Evolutionary conservation across 305 asterid genomes (phyloP), one percentile per base, ranked within the genome.

Genomic region (Fraxinus albicans): DNA sequence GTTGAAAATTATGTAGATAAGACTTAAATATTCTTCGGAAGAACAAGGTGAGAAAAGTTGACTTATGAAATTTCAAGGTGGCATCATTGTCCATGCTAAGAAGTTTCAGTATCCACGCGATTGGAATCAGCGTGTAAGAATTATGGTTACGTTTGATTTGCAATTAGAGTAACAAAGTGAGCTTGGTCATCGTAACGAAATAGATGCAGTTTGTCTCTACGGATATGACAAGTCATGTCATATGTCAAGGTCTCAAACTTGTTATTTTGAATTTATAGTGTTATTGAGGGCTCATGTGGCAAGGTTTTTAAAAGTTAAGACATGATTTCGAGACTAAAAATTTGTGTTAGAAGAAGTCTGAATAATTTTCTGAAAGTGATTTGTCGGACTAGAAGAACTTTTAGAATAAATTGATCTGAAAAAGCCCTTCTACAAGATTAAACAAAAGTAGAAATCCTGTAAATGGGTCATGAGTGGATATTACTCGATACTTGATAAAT

Each of bases 61-160:
- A 86, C 81, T 72, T 55, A 44, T 74, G 92, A 87, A 89, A 85
- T 81, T 91, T 87, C 89, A 27, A 79, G 84, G 88, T 33, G 73
- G 47, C 80, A 0, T 77, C 85, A 31, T 31, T n/a, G 7, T 76
- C 17, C 34, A 35, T 21, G 25, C n/a, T 53, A 42, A 53, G 19
- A 53, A 33, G 2, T 58, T 78, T 58, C 50, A 17, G 42, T 67
- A 77, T 6, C n/a, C 58, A 9, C 76, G 35, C 19, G 42, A 33
- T 53, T 29, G 65, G 72, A 78, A 82, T 79, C 67, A 23, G 27
- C 23, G 55, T 12, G 55, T 3, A 12, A 44, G n/a, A 44, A 12
- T 12, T 44, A 2, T 17, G 50, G 13, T 42, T 42, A 9, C 15
- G 44, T 9, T 7, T 38, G 50, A 42, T 42, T 10, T 10, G 50